Evolutionary conservation across 75 land plant species (phyloP), one percentile per base, ranked within the genome.

Genomic region (Larix kaempferi): DNA sequence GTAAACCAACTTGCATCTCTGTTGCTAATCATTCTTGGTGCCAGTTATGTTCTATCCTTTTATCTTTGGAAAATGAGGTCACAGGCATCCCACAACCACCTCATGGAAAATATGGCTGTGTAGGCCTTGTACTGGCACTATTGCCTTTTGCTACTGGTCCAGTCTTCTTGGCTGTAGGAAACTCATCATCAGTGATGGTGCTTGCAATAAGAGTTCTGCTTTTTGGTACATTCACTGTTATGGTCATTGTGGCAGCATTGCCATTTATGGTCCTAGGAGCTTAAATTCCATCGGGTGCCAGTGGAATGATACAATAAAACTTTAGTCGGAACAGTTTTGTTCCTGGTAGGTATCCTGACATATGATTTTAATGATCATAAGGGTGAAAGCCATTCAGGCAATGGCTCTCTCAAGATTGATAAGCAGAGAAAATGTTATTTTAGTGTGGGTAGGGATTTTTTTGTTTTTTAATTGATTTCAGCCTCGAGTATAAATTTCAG

Each of bases 51-150:
- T 23, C 22, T 92, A 49, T 78, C 44, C 94, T 62, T 94, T 86
- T 80, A 7, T 89, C 27, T 44, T 79, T 76, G 98, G 99, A 71
- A 96, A 91, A 83, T 93, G 99, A 73, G 94, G 95, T 21, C 99
- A 96, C 71, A 85, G 80, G 67, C 98, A 91, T 83, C 90, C 1
- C 99, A 96, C 79, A 90, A 94, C 83, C 98, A 94, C 52, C 91
- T 95, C 8, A 92, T 96, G 98, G 99, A 96, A 96, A 96, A 96
- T 76, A 96, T 96, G 99, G 98, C 98, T 71, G 95, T 96, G 35
- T 95, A 93, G 16, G 98, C 98, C 89, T 96, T 56, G 89, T 96
- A 35, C 99, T 98, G 52, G 91, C 98, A 55, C 75, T 96, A 72
- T 96, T 98, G 12, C 99, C 99, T 41, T 96, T 98, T 86, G 99